Evolutionary conservation across 306 rosid genomes (phyloP).

Genomic region (Cajanus cajan): DNA sequence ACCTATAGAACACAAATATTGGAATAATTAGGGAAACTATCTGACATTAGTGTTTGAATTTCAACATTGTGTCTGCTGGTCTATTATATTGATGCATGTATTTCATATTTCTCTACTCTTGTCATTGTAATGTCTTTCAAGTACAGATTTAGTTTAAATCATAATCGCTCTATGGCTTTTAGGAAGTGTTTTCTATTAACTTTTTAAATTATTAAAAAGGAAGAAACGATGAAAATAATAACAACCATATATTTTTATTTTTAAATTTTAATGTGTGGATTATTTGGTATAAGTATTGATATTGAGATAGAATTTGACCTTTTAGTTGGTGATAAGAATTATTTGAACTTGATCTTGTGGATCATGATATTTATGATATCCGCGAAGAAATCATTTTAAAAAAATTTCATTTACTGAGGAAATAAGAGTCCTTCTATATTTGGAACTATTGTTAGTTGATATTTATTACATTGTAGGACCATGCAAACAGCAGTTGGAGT

Average conservation of each 20-base stretch:
- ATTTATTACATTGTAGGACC: constrained; percentile 57
- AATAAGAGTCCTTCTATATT: constrained; percentile 11
- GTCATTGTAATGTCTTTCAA: neutral
- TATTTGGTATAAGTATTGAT: neutral
- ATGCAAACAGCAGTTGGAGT: constrained; percentile 95
- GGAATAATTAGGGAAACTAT: neutral
- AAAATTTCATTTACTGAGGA: neutral
- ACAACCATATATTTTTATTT: neutral
- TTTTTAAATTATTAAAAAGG: neutral
- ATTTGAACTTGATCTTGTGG: neutral
- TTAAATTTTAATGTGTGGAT: neutral
- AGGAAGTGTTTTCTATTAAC: neutral
- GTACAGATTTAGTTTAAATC: neutral
- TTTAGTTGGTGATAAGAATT: neutral
- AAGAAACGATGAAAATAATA: neutral
- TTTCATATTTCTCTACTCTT: neutral
- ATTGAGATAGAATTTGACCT: neutral
- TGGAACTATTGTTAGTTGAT: constrained; percentile 10
- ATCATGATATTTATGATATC: constrained; percentile 23
- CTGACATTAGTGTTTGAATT: neutral
- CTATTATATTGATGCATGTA: neutral
- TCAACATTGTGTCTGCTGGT: neutral
- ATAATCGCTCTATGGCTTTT: neutral
- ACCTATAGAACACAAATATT: neutral
- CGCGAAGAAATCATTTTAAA: neutral